These are phyloP conservation scores for Fraxinus ornus DNA, from an alignment of 305 asterid species.

Conservation along the genomic window DNA sequence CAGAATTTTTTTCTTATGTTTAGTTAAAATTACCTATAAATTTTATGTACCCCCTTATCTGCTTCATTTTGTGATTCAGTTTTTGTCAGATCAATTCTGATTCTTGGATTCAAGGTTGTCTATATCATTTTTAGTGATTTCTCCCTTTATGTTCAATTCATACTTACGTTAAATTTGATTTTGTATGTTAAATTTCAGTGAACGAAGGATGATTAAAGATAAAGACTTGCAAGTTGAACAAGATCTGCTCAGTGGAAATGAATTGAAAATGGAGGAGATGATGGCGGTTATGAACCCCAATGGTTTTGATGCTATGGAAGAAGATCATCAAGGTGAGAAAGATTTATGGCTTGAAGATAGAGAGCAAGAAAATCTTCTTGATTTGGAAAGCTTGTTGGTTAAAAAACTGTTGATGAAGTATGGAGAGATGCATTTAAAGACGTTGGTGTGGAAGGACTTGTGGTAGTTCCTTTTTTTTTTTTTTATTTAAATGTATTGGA, in stretches of 20 bases:
- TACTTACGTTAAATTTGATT: not conserved
- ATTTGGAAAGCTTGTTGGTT: too few relatives aligned
- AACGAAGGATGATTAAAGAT: conserved; percentile 32
- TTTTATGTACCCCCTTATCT: not conserved
- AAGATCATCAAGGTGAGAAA: conserved; percentile 7
- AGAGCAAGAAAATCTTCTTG: conserved; percentile 31
- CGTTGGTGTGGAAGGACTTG: too few relatives aligned
- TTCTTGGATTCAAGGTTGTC: not conserved
- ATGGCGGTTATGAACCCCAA: conserved; percentile 14
- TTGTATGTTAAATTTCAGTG: not conserved
- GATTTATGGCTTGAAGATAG: conserved; percentile 41
- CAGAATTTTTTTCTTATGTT: not conserved
- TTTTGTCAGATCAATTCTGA: not conserved
- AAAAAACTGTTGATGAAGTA: too few relatives aligned
- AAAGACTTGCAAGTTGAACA: conserved; percentile 14
- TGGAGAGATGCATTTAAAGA: too few relatives aligned
- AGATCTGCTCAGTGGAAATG: conserved; percentile 27
- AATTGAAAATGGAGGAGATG: not conserved
- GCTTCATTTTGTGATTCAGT: not conserved
- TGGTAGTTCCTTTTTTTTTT: too few relatives aligned
- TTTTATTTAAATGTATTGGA: too few relatives aligned
- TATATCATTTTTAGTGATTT: not conserved
- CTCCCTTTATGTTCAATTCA: not conserved
- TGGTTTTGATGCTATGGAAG: conserved; percentile 17
- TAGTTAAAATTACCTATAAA: not conserved